A percentile compares a stretch with the other conserved stretches of the same genome.
Evolutionary conservation across 768 basidiomycete species (phyloP).

Genomic region (Lentinus brumalis): DNA sequence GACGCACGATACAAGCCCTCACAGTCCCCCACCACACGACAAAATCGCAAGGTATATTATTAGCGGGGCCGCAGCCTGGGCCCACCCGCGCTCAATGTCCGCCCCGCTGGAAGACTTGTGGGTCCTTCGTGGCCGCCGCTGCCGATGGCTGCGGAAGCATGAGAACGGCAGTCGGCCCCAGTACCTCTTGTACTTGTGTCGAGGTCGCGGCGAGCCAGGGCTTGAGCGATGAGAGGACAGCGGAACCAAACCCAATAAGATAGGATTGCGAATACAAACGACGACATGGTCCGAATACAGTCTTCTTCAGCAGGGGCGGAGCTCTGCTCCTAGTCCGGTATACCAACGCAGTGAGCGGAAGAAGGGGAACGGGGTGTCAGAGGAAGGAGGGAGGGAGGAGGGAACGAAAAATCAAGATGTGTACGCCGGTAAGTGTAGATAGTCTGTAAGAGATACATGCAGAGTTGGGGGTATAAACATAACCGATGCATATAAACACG

Average conservation of each 20-base stretch:
- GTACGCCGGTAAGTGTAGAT: background rate
- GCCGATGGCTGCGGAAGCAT: no score
- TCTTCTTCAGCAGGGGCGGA: conserved; percentile 11
- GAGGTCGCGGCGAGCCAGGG: no score
- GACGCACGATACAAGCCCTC: no score
- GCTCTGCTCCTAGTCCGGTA: conserved; percentile 13
- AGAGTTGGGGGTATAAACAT: conserved; percentile 6
- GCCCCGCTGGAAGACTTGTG: no score
- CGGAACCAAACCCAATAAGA: background rate
- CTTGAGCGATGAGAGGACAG: background rate
- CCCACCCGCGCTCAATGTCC: no score
- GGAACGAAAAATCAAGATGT: background rate
- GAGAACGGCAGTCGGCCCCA: no score
- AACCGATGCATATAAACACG: conserved; percentile 5
- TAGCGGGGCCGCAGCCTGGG: no score
- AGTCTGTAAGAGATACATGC: conserved; percentile 6
- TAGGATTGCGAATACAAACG: background rate
- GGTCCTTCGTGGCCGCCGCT: no score
- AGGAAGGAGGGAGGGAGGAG: background rate
- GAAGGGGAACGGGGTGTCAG: background rate
- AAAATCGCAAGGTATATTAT: no score
- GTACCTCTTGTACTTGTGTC: no score
- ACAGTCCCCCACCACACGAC: no score
- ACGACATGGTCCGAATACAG: background rate
- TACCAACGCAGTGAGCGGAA: background rate